These are phyloP conservation scores for Trapa bicornis DNA, from an alignment of 345 rosid species.

Conservation along the genomic window DNA sequence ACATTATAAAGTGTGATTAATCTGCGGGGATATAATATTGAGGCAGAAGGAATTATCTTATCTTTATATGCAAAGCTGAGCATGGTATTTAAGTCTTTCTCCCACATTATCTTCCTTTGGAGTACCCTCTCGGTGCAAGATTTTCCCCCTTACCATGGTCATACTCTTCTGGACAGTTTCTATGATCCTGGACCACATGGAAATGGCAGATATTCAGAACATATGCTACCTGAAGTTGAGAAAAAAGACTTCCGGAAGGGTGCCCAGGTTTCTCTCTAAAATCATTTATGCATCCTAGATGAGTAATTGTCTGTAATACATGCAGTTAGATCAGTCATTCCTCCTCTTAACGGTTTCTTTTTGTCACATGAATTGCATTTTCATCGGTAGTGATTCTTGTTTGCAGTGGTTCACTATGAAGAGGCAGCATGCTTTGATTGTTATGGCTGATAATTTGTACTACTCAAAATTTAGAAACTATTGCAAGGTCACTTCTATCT, in stretches of 20 bases:
- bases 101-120: background rate
- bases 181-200: constrained; percentile 97
- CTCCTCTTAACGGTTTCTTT: too few species aligned
- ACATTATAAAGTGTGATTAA: background rate
- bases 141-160: background rate
- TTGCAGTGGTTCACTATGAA: constrained; percentile 97
- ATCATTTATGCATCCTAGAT: too few species aligned
- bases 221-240: constrained; percentile 89
- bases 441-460: constrained; percentile 82
- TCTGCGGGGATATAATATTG: background rate
- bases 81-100: background rate
- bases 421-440: constrained; percentile 93
- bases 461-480: constrained; percentile 78
- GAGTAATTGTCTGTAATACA: background rate
- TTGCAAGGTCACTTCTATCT: constrained; percentile 48
- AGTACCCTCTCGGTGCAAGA: background rate
- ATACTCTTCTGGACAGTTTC: constrained; percentile 43
- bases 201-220: constrained; percentile 90
- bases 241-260: constrained; percentile 92
- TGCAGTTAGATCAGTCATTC: background rate
- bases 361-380: background rate
- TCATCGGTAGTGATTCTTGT: background rate
- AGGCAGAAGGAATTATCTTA: background rate
- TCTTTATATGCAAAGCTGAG: background rate
- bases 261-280: constrained; percentile 55